phyloP scores from a whole-genome alignment of 164 flowering plant genomes.

The Liriodendron chinense region DNA sequence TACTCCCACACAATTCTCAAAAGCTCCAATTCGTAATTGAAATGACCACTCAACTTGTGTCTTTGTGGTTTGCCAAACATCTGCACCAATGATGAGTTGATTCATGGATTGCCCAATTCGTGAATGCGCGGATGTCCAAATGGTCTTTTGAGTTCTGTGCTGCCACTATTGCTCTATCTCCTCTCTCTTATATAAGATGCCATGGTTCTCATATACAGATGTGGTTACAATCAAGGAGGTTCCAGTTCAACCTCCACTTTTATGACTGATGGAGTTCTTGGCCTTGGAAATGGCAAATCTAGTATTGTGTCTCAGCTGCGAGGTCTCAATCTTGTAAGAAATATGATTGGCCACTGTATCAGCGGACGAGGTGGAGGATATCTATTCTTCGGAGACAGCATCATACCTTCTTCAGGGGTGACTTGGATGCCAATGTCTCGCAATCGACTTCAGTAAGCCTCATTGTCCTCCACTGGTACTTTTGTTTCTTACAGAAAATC shows the following conservation, averaged over 20 bases:
- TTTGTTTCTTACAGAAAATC: neutral
- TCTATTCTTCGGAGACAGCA: constrained; percentile 76
- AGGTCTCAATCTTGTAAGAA: constrained; percentile 48
- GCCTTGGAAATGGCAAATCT: constrained; percentile 74
- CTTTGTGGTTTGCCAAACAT: neutral
- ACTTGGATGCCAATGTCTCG: constrained; percentile 72
- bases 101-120: too few relatives aligned
- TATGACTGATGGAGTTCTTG: constrained; percentile 85
- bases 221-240: constrained; percentile 79
- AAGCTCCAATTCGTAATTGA: neutral
- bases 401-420: constrained; percentile 60
- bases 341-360: constrained; percentile 89
- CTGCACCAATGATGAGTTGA: too few relatives aligned
- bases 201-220: constrained; percentile 36
- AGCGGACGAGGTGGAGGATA: constrained; percentile 67
- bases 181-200: neutral
- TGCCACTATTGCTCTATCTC: constrained; percentile 45
- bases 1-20: constrained; percentile 45
- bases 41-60: neutral
- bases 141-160: constrained; percentile 33
- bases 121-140: too few relatives aligned
- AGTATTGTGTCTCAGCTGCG: constrained; percentile 74
- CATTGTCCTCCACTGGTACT: neutral
- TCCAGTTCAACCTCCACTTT: constrained; percentile 41
- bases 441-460: constrained; percentile 30